Base-by-base conservation (phyloP, 148 eudicot genomes). In the Rhododendron williamsianum region DNA sequence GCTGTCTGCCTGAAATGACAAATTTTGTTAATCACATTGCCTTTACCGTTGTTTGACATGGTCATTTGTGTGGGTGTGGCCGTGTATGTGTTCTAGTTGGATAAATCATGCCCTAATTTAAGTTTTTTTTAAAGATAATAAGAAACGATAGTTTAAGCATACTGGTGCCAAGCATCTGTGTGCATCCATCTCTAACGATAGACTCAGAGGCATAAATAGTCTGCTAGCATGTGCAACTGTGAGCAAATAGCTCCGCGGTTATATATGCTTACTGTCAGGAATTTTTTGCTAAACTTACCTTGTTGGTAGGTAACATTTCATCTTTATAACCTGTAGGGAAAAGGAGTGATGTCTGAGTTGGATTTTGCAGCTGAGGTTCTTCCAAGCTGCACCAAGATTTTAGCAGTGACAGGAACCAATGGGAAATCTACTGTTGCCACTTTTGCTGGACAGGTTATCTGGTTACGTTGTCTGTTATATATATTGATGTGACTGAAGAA, bases 361-460 rank as follows among this genome's bases (percentile, higher is more conserved):
- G 83, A 80, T 67, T 85, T 85, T 85, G 87, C 87, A 46, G 87
- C 87, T 10, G 78, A 85, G 78, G 87, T 85, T 41, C 83, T 85
- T 46, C 87, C 87, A 21, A 79, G 60, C 25, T 85, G 69, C 51
- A 85, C 83, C 11, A 85, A 85, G 83, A 72, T 85, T 85, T 85
- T 80, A 69, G 87, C 83, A 41, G 83, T 85, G 30, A 85, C 87
- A 56, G 85, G 85, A 83, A 83, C 85, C 21, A 83, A 83, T 83
- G 85, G 85, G 11, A 83, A 83, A 71, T 83, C 85, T 83, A 83
- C 85, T 25, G 87, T 85, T 45, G 78, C 87, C 83, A 85, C 87
- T 9, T 85, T 85, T 80, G 78, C 83, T 48, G 83, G 87, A 80
- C 83, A 85, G 86, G 86, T 80, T 54, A 35, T 35, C 36, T 35